These are phyloP conservation scores for Tetrahymena thermophila DNA, from an alignment of 73 alveolate genomes.

Conservation along the genomic window DNA sequence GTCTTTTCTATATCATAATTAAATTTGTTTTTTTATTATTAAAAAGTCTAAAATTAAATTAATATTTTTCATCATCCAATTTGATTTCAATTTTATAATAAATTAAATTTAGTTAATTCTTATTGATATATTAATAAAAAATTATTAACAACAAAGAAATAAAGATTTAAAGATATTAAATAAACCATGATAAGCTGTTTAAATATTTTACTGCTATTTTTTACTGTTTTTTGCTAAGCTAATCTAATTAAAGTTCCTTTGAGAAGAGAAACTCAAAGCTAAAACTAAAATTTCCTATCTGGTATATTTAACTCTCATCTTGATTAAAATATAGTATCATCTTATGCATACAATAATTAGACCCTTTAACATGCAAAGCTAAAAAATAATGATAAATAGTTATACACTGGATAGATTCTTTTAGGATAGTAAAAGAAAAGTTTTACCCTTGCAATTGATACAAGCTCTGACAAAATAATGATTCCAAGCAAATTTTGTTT, in stretches of 20 bases:
- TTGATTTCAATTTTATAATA: too few relatives aligned
- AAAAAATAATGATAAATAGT: not conserved
- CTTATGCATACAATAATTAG: not conserved
- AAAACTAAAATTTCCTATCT: too few relatives aligned
- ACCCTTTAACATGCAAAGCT: not conserved
- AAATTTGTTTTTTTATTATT: too few relatives aligned
- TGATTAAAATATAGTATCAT: too few relatives aligned
- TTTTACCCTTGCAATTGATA: not conserved
- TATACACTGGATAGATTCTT: not conserved
- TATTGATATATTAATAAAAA: too few relatives aligned
- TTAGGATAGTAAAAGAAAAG: not conserved
- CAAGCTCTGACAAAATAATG: not conserved
- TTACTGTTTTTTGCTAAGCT: not conserved
- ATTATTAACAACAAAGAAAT: too few relatives aligned
- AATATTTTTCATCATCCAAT: too few relatives aligned
- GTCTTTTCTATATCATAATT: too few relatives aligned
- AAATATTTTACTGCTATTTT: too few relatives aligned
- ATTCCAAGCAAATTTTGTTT: not conserved
- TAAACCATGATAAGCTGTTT: not conserved
- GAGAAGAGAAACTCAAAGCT: not conserved
- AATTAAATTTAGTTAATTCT: too few relatives aligned
- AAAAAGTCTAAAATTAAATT: too few relatives aligned
- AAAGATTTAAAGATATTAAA: too few relatives aligned
- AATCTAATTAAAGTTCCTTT: not conserved
- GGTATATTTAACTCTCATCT: not conserved